Conservation (phyloP, 345 rosid genomes). For the Citropsis articulata region DNA sequence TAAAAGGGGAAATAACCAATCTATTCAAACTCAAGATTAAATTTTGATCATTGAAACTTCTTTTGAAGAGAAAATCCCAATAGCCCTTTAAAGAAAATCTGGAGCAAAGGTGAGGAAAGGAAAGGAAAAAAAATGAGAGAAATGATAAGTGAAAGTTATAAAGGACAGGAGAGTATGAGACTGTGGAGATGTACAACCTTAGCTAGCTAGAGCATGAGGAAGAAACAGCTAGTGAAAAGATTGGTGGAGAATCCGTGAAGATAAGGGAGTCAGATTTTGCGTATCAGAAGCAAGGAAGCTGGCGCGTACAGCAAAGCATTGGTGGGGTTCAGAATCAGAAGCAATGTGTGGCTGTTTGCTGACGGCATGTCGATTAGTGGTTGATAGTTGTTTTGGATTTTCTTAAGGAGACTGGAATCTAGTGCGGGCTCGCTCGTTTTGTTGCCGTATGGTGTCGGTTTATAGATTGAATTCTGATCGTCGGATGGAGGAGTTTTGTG, state of each 20-base stretch:
- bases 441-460: neutral
- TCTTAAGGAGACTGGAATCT: neutral
- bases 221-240: slow-evolving; percentile 1
- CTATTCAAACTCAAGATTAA: neutral
- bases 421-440: neutral
- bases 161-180: neutral
- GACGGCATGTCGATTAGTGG: neutral
- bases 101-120: neutral
- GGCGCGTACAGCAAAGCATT: slow-evolving; percentile 16
- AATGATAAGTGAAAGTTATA: neutral
- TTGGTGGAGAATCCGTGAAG: slow-evolving; percentile 30
- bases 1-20: neutral
- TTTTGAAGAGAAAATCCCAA: neutral
- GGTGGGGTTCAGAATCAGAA: slow-evolving; percentile 11
- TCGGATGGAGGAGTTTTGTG: neutral
- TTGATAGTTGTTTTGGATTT: neutral
- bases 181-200: neutral
- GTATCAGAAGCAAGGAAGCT: slow-evolving; percentile 16
- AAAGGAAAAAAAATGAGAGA: neutral
- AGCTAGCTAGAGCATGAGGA: neutral
- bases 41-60: neutral
- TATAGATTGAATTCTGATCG: neutral
- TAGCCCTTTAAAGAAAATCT: neutral
- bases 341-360: neutral
- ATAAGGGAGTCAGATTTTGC: slow-evolving; percentile 23